Evolutionary conservation across 257 asterid species (phyloP), one percentile per base, ranked within the genome.

Genomic region (Gentiana straminea): DNA sequence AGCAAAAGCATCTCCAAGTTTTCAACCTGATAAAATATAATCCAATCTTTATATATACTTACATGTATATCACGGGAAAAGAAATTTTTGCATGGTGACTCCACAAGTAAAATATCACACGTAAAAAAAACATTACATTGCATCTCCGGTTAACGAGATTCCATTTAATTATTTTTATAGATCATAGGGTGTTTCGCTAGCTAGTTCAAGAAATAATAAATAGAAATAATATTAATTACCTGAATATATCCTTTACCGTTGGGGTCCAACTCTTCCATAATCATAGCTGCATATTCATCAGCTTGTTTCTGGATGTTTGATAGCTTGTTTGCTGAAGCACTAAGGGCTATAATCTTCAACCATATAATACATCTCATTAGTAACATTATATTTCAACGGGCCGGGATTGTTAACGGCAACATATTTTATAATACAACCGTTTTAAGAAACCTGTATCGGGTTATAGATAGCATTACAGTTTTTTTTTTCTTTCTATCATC

Each of bases 201-300:
- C 24, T 24, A 24, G 24, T 24, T 24, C 1, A 24, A 24, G 24
- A 24, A 24, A 24, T 24, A 24, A 24, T 24, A 24, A 24, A 24
- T 24, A 24, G 24, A 24, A 24, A n/a, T n/a, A n/a, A n/a, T n/a
- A n/a, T n/a, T 49, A 4, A 0, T 52, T 81, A 84, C 94, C 89
- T 76, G 75, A 57, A 88, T 75, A 69, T 75, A 84, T 51, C 96
- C 94, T 1, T 51, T 74, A n/a, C 77, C 62, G 61, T 33, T 62
- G 59, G 90, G 93, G 68, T 88, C 96, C 68, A 88, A 61, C 64
- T 82, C 96, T 66, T 88, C 96, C 94, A 88, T 84, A 64, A 88
- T 84, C 54, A 88, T 51, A 37, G 86, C 76, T 8, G 96, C 96
- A 35, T 84, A 88, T 74, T 88, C 96, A 43, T 88, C 88, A 3